phyloP scores from a whole-genome alignment of 768 basidiomycete species.

The Boletellus sp. region DNA sequence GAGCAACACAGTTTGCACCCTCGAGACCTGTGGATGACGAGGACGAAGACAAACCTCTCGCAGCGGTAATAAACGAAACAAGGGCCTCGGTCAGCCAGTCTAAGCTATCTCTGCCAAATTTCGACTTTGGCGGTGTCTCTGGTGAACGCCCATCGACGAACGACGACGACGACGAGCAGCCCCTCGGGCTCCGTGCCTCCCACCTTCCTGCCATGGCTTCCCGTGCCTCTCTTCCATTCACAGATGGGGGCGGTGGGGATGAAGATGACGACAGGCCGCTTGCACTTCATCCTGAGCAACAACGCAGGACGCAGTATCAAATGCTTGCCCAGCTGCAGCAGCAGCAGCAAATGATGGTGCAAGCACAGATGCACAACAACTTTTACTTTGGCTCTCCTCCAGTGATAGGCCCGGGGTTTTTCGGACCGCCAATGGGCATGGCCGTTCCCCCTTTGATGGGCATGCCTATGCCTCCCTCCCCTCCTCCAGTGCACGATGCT shows the following conservation, averaged over 20 bases:
- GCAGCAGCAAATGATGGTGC: slow-evolving; percentile 69
- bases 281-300: slow-evolving; percentile 74
- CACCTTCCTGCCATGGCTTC: slow-evolving; percentile 31
- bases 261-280: slow-evolving; percentile 73
- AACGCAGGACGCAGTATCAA: slow-evolving; percentile 59
- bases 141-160: slow-evolving; percentile 19
- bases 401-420: slow-evolving; percentile 71
- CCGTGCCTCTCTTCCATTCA: slow-evolving; percentile 24
- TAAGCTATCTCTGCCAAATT: slow-evolving; percentile 42
- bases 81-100: slow-evolving; percentile 42
- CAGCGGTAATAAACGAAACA: slow-evolving; percentile 49
- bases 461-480: slow-evolving; percentile 42
- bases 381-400: slow-evolving; percentile 68
- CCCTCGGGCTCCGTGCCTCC: slow-evolving; percentile 67
- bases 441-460: slow-evolving; percentile 47
- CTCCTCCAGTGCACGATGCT: slow-evolving; percentile 61
- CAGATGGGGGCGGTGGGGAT: slow-evolving; percentile 40
- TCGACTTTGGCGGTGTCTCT: slow-evolving; percentile 38
- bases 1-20: slow-evolving; percentile 33
- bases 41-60: slow-evolving; percentile 62
- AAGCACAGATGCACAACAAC: slow-evolving; percentile 69
- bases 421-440: slow-evolving; percentile 47
- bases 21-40: slow-evolving; percentile 36
- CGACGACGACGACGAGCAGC: slow-evolving; percentile 62
- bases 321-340: slow-evolving; percentile 45